Evolutionary conservation across 2,329 filamentous ascomycete genomes (phyloP).

Genomic region (Phaeosphaeriaceae sp.): DNA sequence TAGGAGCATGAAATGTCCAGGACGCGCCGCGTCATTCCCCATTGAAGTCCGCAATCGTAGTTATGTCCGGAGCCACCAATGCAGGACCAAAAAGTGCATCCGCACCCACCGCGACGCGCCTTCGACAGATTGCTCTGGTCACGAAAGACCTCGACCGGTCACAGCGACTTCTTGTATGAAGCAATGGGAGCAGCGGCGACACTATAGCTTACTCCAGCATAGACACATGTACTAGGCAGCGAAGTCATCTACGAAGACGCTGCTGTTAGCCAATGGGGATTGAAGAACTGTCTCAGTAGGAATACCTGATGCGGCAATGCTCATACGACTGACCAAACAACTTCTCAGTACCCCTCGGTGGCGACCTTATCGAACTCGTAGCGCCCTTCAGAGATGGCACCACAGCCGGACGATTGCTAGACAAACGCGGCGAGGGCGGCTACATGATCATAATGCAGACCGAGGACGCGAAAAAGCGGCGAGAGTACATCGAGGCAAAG

Average conservation of each 20-base stretch:
- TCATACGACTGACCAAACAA: constrained; percentile 2
- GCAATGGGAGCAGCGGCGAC: neutral
- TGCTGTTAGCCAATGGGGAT: constrained; percentile 47
- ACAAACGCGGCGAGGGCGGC: constrained; percentile 54
- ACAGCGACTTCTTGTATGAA: constrained; percentile 33
- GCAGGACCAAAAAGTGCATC: constrained; percentile 6
- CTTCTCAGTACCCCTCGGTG: constrained; percentile 49
- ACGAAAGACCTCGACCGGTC: constrained; percentile 35
- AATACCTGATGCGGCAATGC: neutral
- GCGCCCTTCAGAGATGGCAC: constrained; percentile 49
- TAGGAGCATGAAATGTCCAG: neutral
- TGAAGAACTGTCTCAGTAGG: constrained; percentile 51
- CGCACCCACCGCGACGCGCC: constrained; percentile 34
- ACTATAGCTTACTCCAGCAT: neutral
- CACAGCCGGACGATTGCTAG: constrained; percentile 51
- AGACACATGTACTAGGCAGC: constrained; percentile 49
- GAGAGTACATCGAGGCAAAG: constrained; percentile 47
- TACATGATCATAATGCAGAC: constrained; percentile 61
- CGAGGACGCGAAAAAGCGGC: constrained; percentile 46
- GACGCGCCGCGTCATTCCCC: neutral
- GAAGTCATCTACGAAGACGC: constrained; percentile 51
- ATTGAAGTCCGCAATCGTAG: neutral
- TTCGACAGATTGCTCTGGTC: constrained; percentile 47
- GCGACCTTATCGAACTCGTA: constrained; percentile 54
- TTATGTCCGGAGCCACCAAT: constrained; percentile 20